Percentiles rank a stretch among this genome's conserved stretches.
These are phyloP conservation scores for Talaromyces atroroseus DNA, from an alignment of 2,329 filamentous ascomycete genomes.

Conservation along the genomic window DNA sequence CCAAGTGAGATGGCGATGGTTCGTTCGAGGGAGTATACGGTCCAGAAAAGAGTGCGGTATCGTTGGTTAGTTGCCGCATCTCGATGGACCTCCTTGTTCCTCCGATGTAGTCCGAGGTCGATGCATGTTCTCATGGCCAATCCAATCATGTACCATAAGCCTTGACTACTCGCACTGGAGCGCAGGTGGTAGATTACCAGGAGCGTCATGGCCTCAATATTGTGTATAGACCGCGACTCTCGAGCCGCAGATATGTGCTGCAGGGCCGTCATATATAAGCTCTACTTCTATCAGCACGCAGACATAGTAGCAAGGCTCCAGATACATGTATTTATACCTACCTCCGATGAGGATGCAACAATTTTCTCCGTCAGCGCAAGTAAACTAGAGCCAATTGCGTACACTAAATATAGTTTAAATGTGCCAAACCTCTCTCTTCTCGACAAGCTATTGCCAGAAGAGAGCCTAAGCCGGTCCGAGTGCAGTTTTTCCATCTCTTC, in stretches of 20 bases:
- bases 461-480: constrained; percentile 28
- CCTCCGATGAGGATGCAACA: constrained; percentile 39
- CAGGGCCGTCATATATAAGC: constrained; percentile 46
- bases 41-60: constrained; percentile 49
- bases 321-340: constrained; percentile 17
- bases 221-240: constrained; percentile 46
- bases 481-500: constrained; percentile 43
- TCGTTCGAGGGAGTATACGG: constrained; percentile 46
- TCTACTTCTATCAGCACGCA: constrained; percentile 22
- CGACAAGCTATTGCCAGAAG: constrained; percentile 32
- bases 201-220: constrained; percentile 49
- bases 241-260: constrained; percentile 45
- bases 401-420: constrained; percentile 50
- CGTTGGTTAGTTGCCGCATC: constrained; percentile 42
- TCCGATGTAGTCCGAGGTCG: constrained; percentile 47
- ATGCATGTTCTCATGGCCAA: constrained; percentile 50
- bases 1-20: constrained; percentile 48
- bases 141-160: constrained; percentile 52
- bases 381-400: constrained; percentile 48
- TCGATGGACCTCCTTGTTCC: constrained; percentile 39
- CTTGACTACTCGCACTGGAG: constrained; percentile 43
- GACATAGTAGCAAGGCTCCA: too few species aligned
- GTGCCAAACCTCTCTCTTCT: constrained; percentile 40
- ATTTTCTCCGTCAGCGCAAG: constrained; percentile 46
- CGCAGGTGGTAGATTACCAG: constrained; percentile 49